Conservation (phyloP, 106 monocot species). For the Apostasia ramifera region DNA sequence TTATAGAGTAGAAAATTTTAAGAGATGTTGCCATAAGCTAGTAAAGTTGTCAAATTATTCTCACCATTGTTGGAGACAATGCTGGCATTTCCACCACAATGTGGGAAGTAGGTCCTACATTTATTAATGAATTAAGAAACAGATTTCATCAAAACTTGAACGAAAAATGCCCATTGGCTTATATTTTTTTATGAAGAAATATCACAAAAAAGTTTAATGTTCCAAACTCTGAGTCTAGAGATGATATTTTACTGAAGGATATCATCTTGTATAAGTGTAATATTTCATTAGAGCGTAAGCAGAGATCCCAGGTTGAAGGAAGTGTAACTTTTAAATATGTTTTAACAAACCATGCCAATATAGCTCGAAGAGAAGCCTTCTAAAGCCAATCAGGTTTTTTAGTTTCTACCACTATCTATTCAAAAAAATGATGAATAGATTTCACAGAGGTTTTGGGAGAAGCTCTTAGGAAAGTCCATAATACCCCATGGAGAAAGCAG, state of each 20-base stretch:
- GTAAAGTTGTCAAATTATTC: background rate
- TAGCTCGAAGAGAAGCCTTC: too few species aligned
- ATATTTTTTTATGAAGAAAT: background rate
- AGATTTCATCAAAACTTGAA: background rate
- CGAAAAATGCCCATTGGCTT: background rate
- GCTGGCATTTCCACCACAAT: conserved; percentile 88
- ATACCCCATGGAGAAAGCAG: too few species aligned
- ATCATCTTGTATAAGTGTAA: too few species aligned
- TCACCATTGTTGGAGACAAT: conserved; percentile 95
- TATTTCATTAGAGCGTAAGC: too few species aligned
- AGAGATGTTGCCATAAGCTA: background rate
- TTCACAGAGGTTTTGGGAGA: too few species aligned
- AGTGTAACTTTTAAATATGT: too few species aligned
- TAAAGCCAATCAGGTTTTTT: too few species aligned
- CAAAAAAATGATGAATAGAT: too few species aligned
- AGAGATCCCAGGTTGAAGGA: too few species aligned
- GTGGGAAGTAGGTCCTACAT: conserved; percentile 58
- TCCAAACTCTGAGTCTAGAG: background rate
- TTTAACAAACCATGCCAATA: too few species aligned
- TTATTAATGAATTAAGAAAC: conserved; percentile 8
- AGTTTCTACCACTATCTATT: too few species aligned
- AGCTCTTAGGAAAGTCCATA: too few species aligned
- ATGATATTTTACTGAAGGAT: background rate
- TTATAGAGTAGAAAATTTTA: background rate
- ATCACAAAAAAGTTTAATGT: background rate